Evolutionary conservation across 2,329 filamentous ascomycete species (phyloP).

Genomic region (Penicillium crustosum): DNA sequence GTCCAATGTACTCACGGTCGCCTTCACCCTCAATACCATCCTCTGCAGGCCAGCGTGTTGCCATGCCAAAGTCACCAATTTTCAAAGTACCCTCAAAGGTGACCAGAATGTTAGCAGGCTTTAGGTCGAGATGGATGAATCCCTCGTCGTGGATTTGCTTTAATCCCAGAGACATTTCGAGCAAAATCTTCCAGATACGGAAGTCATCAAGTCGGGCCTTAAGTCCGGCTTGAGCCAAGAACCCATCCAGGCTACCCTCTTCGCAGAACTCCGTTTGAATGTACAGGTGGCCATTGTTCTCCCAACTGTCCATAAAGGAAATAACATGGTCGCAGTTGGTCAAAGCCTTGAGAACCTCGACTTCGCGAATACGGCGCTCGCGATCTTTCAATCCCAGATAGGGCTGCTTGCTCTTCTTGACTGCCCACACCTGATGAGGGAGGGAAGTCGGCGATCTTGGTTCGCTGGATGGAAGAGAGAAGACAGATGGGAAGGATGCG

Average conservation of each 20-base stretch:
- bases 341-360: constrained; percentile 73
- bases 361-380: constrained; percentile 80
- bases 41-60: constrained; percentile 73
- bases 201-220: constrained; percentile 93
- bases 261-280: constrained; percentile 98
- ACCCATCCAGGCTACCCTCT: constrained; percentile 84
- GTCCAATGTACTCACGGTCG: constrained; percentile 93
- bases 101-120: constrained; percentile 66
- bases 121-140: constrained; percentile 70
- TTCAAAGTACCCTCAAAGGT: constrained; percentile 66
- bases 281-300: constrained; percentile 79
- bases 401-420: constrained; percentile 86
- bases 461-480: constrained; percentile 49
- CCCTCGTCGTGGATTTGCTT: constrained; percentile 86
- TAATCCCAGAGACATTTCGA: constrained; percentile 80
- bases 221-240: constrained; percentile 76
- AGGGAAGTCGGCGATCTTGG: constrained; percentile 55
- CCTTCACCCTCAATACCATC: constrained; percentile 83
- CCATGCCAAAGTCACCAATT: constrained; percentile 69
- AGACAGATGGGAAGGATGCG: constrained; percentile 41
- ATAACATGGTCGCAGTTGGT: constrained; percentile 81
- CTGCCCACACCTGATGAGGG: constrained; percentile 71
- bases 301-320: constrained; percentile 83
- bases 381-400: constrained; percentile 77
- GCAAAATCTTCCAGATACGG: constrained; percentile 95